These are phyloP conservation scores for Gelatoporia subvermispora DNA, from an alignment of 768 basidiomycete species.

Conservation along the genomic window DNA sequence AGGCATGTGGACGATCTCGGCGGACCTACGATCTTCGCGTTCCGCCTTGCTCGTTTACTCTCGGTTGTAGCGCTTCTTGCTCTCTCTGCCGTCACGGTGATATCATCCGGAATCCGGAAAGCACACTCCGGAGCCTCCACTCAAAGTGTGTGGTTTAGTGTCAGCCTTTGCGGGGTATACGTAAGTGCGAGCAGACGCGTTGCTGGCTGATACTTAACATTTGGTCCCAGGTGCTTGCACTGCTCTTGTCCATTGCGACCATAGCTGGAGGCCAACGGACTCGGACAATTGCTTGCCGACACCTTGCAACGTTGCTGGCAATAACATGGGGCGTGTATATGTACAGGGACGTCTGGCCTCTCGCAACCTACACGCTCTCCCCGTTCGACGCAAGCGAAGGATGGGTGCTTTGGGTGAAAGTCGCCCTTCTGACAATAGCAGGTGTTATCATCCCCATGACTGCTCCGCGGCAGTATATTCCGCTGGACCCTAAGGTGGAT, in stretches of 20 bases:
- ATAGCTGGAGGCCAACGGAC: slow-evolving; percentile 8
- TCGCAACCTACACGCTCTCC: slow-evolving; percentile 44
- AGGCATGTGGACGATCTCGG: slow-evolving; percentile 40
- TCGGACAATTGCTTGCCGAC: slow-evolving; percentile 30
- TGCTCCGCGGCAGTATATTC: slow-evolving; percentile 53
- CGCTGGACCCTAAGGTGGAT: slow-evolving; percentile 49
- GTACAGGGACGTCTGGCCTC: slow-evolving; percentile 58
- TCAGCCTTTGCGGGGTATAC: too few relatives aligned
- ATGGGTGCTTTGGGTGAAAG: slow-evolving; percentile 49
- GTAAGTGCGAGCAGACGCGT: too few relatives aligned
- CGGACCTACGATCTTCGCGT: slow-evolving; percentile 42
- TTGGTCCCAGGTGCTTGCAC: slow-evolving; percentile 22
- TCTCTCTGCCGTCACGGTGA: background rate
- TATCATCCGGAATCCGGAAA: background rate
- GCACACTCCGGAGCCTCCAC: too few relatives aligned
- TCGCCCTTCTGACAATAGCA: slow-evolving; percentile 40
- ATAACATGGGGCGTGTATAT: slow-evolving; percentile 42
- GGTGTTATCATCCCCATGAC: slow-evolving; percentile 48
- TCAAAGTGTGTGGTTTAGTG: too few relatives aligned
- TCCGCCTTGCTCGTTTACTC: slow-evolving; percentile 41
- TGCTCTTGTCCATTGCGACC: slow-evolving; percentile 18
- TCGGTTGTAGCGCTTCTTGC: slow-evolving; percentile 28
- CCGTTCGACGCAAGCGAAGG: slow-evolving; percentile 50
- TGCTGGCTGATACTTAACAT: too few relatives aligned
- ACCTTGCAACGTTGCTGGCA: slow-evolving; percentile 45